Evolutionary conservation across 495 filamentous ascomycete genomes (phyloP), one percentile per base, ranked within the genome.

Genomic region (Penicillium alfredii): DNA sequence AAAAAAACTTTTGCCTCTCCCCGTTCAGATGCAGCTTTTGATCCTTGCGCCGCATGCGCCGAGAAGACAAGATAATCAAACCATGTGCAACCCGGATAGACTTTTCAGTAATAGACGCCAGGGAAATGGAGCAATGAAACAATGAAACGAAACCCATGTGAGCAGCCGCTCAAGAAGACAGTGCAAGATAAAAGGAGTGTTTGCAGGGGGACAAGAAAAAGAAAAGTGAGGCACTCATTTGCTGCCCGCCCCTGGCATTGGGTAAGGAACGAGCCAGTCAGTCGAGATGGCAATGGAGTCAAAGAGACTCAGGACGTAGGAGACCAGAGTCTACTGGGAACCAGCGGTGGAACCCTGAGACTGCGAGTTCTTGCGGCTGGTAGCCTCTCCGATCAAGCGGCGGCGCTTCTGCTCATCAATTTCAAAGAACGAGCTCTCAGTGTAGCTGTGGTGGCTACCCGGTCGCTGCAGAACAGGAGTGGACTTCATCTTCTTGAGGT

Each of bases 401-500:
- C 60, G 56, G 34, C 71, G 64, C 45, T 69, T 70, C 36, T 60
- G 53, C 17, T 73, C 71, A 36, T 72, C 67, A 23, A 71, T 56
- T 8, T 73, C 66, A 50, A 76, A 73, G 40, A 58, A 38, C 8
- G 64, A 58, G 34, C 40, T 51, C 29, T 57, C 45, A 39, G 50
- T 38, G 33, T 53, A 44, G 40, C 45, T 49, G 1, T 45, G 44
- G 33, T 55, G 42, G 35, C 48, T 54, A 12, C 47, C 53, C 13
- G 53, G 44, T 4, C 58, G 60, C 15, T 35, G 38, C 7, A 72
- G 54, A 4, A 62, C 53, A 32, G 59, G 63, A 10, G 53, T 61
- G 2, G 71, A 73, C 35, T 66, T 71, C 68, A 72, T 73, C 50
- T 73, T 74, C 51, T 61, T 66, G 14, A 72, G 44, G 25, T 50